Percentiles rank a stretch among this genome's conserved stretches.
phyloP scores from a whole-genome alignment of 1,284 basidiomycete species.

The Vanrija pseudolonga region DNA sequence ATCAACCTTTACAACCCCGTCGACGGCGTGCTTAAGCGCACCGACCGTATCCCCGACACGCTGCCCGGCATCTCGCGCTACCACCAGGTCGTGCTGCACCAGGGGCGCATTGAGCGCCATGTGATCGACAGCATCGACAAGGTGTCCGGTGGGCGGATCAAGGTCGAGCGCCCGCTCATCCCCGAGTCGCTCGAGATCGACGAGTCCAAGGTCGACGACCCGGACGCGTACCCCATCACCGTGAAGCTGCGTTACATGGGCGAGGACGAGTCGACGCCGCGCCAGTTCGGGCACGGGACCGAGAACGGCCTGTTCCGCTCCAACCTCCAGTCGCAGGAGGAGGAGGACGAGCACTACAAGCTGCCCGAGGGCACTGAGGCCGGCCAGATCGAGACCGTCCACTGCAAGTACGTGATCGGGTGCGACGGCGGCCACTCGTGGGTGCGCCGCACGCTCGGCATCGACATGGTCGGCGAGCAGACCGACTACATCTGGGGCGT shows the following conservation, averaged over 20 bases:
- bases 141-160: slow-evolving; percentile 9
- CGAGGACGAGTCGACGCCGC: slow-evolving; percentile 15
- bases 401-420: slow-evolving; percentile 30
- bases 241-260: slow-evolving; percentile 13
- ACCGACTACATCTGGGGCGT: slow-evolving; percentile 30
- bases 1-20: slow-evolving; percentile 19
- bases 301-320: slow-evolving; percentile 21
- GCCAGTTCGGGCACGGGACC: slow-evolving; percentile 17
- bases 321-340: slow-evolving; percentile 14
- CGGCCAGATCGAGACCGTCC: slow-evolving; percentile 17
- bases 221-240: slow-evolving; percentile 17
- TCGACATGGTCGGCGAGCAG: slow-evolving; percentile 26
- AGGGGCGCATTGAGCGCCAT: slow-evolving; percentile 20
- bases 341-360: slow-evolving; percentile 18
- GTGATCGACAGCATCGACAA: slow-evolving; percentile 16
- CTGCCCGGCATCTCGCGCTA: slow-evolving; percentile 20
- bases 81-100: slow-evolving; percentile 19
- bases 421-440: slow-evolving; percentile 31
- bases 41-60: slow-evolving; percentile 21
- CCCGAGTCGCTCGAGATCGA: slow-evolving; percentile 18
- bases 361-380: slow-evolving; percentile 14
- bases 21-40: slow-evolving; percentile 17
- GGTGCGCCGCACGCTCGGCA: slow-evolving; percentile 20
- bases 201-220: slow-evolving; percentile 13
- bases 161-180: slow-evolving; percentile 16